Evolutionary conservation across 371 early-diverging fungal genomes (phyloP).

Genomic region (Dichotomocladium elegans): DNA sequence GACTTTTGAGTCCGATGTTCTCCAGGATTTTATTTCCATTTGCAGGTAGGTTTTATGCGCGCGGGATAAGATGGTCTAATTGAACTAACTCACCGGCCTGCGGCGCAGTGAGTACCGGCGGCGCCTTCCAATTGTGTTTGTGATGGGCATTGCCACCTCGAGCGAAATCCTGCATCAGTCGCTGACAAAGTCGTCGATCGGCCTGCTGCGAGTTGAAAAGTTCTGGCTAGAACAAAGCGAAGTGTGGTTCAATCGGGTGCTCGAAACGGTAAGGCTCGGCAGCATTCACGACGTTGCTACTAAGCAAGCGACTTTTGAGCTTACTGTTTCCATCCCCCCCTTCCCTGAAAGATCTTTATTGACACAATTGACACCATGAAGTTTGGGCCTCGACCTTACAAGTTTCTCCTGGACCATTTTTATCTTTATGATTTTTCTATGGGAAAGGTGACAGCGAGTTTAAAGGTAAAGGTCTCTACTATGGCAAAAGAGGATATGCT

Average conservation of each 20-base stretch:
- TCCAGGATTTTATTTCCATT: constrained; percentile 75
- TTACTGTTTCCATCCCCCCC: no score
- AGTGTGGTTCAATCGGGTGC: constrained; percentile 73
- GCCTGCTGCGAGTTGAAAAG: constrained; percentile 70
- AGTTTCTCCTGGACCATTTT: constrained; percentile 75
- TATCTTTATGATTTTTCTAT: constrained; percentile 77
- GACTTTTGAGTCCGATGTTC: constrained; percentile 66
- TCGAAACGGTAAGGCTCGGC: constrained; percentile 48
- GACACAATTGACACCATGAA: constrained; percentile 46
- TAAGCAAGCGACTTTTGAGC: no score
- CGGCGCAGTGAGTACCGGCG: constrained; percentile 59
- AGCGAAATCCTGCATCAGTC: constrained; percentile 79
- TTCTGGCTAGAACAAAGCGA: constrained; percentile 76
- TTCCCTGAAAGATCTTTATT: constrained; percentile 50
- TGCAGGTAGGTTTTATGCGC: constrained; percentile 45
- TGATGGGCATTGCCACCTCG: constrained; percentile 85
- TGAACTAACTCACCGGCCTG: no score
- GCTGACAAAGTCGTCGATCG: constrained; percentile 63
- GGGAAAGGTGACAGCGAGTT: constrained; percentile 60
- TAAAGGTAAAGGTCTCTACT: constrained; percentile 73
- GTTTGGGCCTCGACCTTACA: constrained; percentile 68
- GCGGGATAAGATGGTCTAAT: background rate
- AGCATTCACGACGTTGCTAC: no score
- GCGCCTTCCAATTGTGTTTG: constrained; percentile 72
- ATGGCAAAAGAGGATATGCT: no score